phyloP scores from a whole-genome alignment of 2,329 filamentous ascomycete species.

The Blumeria graminis region DNA sequence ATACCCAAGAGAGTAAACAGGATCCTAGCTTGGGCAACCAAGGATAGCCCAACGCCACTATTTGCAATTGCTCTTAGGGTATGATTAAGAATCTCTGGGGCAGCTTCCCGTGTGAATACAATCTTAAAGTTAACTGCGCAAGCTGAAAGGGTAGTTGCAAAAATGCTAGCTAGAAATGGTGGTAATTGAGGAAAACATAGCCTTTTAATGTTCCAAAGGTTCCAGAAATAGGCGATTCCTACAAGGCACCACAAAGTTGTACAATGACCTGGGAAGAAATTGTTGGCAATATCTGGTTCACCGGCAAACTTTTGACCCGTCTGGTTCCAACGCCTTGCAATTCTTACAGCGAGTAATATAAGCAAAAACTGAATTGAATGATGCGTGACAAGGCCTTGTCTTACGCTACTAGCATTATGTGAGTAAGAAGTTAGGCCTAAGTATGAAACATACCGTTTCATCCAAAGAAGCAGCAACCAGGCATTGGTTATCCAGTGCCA shows the following conservation, averaged over 20 bases:
- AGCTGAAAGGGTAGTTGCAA: conserved; percentile 21
- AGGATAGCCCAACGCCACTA: conserved; percentile 8
- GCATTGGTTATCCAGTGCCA: conserved; percentile 79
- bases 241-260: conserved; percentile 52
- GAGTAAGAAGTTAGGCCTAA: conserved; percentile 3
- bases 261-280: conserved; percentile 38
- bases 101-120: conserved; percentile 66
- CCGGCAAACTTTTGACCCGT: conserved; percentile 91
- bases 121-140: conserved; percentile 67
- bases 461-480: conserved; percentile 35
- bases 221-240: conserved; percentile 39
- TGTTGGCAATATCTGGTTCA: conserved; percentile 63
- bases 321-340: conserved; percentile 74
- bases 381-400: conserved; percentile 3
- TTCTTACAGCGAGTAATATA: conserved; percentile 35
- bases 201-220: conserved; percentile 10
- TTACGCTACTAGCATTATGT: conserved; percentile 9
- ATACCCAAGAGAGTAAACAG: conserved; percentile 21
- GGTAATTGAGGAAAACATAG: conserved; percentile 11
- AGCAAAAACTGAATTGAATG: conserved; percentile 7
- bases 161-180: conserved; percentile 11
- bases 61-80: conserved; percentile 15
- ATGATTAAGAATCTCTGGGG: conserved; percentile 48
- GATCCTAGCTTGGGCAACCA: conserved; percentile 18
- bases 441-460: conserved; percentile 17